A percentile compares a stretch with the other conserved stretches of the same genome.
Conservation (phyloP, 2,329 filamentous ascomycete genomes). For the Monosporascus sp. region DNA sequence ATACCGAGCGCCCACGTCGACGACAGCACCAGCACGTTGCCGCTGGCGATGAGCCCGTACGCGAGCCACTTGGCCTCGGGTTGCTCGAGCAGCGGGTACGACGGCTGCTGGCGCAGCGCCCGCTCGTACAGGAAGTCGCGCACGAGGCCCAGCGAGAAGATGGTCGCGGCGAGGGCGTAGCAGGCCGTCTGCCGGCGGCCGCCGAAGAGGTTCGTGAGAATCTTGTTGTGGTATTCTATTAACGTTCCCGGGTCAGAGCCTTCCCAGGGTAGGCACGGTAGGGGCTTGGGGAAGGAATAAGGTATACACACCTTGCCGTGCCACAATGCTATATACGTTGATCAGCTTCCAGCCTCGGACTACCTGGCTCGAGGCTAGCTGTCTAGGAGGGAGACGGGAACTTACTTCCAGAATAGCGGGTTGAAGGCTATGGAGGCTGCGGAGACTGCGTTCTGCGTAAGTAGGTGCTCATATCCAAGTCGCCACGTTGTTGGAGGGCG, state of each 20-base stretch:
- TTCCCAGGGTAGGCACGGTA: constrained; percentile 7
- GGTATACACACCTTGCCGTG: constrained; percentile 62
- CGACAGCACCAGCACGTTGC: constrained; percentile 80
- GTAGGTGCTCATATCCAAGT: constrained; percentile 8
- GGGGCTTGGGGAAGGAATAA: constrained; percentile 8
- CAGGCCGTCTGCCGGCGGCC: constrained; percentile 75
- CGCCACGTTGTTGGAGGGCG: constrained; percentile 1
- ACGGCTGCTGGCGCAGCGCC: constrained; percentile 70
- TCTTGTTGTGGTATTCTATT: constrained; percentile 83
- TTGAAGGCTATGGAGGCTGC: constrained; percentile 85
- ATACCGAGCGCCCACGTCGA: constrained; percentile 91
- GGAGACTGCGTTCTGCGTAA: constrained; percentile 53
- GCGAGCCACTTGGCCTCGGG: constrained; percentile 57
- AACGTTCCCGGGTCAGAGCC: not conserved
- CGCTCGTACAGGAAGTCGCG: constrained; percentile 84
- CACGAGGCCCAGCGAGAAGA: constrained; percentile 87
- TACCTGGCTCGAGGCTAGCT: no score
- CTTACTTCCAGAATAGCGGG: constrained; percentile 99
- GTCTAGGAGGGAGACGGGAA: constrained; percentile 15
- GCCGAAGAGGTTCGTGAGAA: constrained; percentile 80
- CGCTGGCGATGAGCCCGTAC: constrained; percentile 63
- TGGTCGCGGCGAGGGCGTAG: constrained; percentile 81
- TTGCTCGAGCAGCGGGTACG: constrained; percentile 65
- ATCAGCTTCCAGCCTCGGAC: constrained; percentile 18
- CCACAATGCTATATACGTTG: constrained; percentile 61